Percentiles rank a stretch among this genome's conserved stretches.
Conservation (phyloP, 345 rosid genomes). For the Euphorbia pulcherrima region DNA sequence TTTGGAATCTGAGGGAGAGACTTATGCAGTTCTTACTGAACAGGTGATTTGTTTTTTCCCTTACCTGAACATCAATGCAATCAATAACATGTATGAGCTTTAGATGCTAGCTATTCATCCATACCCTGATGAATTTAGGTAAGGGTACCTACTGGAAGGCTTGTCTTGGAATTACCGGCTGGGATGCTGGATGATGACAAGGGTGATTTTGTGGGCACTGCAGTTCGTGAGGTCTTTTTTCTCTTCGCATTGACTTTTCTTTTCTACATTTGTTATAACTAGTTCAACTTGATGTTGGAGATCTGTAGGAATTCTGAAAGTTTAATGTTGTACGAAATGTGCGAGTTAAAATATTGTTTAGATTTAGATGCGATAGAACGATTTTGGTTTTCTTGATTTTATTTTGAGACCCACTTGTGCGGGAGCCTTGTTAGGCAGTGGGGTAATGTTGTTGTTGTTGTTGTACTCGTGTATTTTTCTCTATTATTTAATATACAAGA, state of each 20-base stretch:
- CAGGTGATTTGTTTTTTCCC: slow-evolving; percentile 46
- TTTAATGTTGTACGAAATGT: background rate
- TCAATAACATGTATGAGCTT: background rate
- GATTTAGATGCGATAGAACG: too few relatives aligned
- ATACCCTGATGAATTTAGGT: slow-evolving; percentile 36
- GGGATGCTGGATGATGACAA: slow-evolving; percentile 89
- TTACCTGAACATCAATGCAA: background rate
- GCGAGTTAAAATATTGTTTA: background rate
- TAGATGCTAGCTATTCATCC: slow-evolving; percentile 4
- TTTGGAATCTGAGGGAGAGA: slow-evolving; percentile 59
- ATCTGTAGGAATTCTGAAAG: background rate
- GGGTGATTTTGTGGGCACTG: slow-evolving; percentile 86
- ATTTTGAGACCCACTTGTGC: too few relatives aligned
- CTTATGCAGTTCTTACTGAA: slow-evolving; percentile 84
- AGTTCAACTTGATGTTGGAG: background rate
- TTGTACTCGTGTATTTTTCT: too few relatives aligned
- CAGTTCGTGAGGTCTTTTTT: slow-evolving; percentile 74
- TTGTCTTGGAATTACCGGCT: slow-evolving; percentile 85
- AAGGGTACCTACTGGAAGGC: slow-evolving; percentile 79
- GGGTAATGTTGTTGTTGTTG: too few relatives aligned
- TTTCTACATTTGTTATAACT: background rate
- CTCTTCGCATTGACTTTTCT: background rate
- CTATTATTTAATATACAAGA: too few relatives aligned
- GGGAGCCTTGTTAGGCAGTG: too few relatives aligned
- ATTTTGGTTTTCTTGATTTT: too few relatives aligned